phyloP scores from a whole-genome alignment of 768 basidiomycete species.

The Leucocoprinus leucothites region DNA sequence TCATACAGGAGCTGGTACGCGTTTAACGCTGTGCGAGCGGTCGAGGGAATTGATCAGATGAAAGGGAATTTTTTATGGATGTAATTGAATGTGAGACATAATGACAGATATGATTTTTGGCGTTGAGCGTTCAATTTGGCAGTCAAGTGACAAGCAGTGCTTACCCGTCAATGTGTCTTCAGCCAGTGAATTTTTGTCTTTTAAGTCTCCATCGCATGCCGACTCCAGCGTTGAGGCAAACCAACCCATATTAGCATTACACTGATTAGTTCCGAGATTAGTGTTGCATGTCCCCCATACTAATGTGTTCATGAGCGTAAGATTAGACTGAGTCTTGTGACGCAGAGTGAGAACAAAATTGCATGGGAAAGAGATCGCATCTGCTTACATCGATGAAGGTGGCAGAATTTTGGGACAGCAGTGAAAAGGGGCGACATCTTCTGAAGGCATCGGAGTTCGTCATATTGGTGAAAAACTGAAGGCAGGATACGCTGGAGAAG shows the following conservation, averaged over 20 bases:
- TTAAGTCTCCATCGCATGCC: constrained; percentile 57
- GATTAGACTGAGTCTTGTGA: constrained; percentile 59
- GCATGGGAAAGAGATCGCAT: neutral
- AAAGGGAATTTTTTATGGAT: neutral
- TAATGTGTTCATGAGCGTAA: constrained; percentile 60
- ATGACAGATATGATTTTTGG: neutral
- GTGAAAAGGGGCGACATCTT: constrained; percentile 73
- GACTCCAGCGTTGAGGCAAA: constrained; percentile 48
- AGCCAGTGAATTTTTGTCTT: constrained; percentile 47
- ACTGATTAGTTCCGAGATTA: constrained; percentile 40
- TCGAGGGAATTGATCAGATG: neutral
- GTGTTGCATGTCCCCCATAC: constrained; percentile 85
- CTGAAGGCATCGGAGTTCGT: constrained; percentile 57
- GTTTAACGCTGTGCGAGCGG: constrained; percentile 44
- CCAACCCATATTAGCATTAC: constrained; percentile 64
- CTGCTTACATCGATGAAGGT: constrained; percentile 52
- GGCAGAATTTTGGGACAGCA: constrained; percentile 54
- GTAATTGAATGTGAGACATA: neutral
- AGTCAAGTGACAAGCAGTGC: constrained; percentile 15
- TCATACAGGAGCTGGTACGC: constrained; percentile 62
- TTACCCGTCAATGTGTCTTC: constrained; percentile 53
- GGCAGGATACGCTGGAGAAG: constrained; percentile 64
- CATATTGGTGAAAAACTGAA: constrained; percentile 76
- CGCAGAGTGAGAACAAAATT: constrained; percentile 9
- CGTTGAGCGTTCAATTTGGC: constrained; percentile 5